Conservation (phyloP, 2,329 filamentous ascomycete genomes). For the Fusarium sp. region DNA sequence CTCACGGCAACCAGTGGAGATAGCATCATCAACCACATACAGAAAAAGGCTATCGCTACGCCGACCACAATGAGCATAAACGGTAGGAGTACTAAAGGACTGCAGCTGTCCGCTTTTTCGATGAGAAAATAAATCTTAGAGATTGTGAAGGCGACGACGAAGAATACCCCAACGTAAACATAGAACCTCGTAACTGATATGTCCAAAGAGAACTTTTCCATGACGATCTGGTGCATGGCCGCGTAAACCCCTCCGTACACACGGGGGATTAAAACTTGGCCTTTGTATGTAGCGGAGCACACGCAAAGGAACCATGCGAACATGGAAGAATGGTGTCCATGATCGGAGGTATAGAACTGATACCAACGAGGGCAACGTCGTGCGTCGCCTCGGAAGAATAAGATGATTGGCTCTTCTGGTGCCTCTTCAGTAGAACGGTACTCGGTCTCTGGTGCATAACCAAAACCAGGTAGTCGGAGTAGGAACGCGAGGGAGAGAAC, state of each 20-base stretch:
- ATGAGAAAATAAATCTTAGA: fast-evolving
- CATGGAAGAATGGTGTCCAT: not conserved
- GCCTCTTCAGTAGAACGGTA: not conserved
- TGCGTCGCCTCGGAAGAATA: slow-evolving; percentile 23
- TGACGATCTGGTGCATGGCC: fast-evolving
- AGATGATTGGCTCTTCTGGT: not conserved
- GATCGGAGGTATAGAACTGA: not conserved
- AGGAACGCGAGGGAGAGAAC: slow-evolving; percentile 18
- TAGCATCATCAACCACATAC: not conserved
- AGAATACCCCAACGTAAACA: fast-evolving
- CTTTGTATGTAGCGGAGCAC: slow-evolving; percentile 7
- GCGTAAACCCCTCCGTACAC: not conserved
- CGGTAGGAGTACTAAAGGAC: not conserved
- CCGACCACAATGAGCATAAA: fast-evolving
- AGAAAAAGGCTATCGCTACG: not conserved
- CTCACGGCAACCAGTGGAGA: not conserved
- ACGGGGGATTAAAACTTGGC: not conserved
- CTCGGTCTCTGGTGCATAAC: not conserved
- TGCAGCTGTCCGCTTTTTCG: not conserved
- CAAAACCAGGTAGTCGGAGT: slow-evolving; percentile 23
- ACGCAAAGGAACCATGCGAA: not conserved
- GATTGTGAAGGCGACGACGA: fast-evolving
- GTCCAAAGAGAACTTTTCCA: not conserved
- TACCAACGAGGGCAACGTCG: slow-evolving; percentile 21
- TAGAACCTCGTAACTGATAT: not conserved